Evolutionary conservation across 164 flowering plant species (phyloP).

Genomic region (Cinnamomum micranthum): DNA sequence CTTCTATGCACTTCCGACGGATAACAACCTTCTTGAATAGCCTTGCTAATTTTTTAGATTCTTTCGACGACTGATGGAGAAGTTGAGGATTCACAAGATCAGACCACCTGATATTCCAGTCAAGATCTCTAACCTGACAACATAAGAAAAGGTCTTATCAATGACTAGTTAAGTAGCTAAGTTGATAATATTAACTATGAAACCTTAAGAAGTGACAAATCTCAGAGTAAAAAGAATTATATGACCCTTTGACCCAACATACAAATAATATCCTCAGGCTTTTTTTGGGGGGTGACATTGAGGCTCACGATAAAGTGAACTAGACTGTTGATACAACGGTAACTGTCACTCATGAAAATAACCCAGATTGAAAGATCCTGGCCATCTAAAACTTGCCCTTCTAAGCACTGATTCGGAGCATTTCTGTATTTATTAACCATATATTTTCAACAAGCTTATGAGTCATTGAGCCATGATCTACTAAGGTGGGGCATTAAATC

Average conservation of each 20-base stretch:
- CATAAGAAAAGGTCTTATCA: slow-evolving; percentile 1
- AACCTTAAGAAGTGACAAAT: neutral
- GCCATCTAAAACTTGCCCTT: no score
- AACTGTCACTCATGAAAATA: no score
- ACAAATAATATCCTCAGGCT: neutral
- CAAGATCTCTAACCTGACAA: slow-evolving; percentile 80
- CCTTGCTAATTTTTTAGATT: slow-evolving; percentile 49
- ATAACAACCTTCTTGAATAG: slow-evolving; percentile 74
- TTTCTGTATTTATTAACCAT: no score
- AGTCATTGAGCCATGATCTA: neutral
- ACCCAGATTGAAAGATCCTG: no score
- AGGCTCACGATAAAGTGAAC: no score
- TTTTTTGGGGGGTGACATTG: no score
- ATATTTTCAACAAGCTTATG: no score
- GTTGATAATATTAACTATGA: no score
- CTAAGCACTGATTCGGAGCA: no score
- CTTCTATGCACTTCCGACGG: slow-evolving; percentile 64
- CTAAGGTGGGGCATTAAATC: neutral
- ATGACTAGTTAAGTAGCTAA: neutral
- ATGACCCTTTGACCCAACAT: neutral
- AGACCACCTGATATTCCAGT: slow-evolving; percentile 70
- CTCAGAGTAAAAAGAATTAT: neutral
- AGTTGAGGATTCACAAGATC: slow-evolving; percentile 59
- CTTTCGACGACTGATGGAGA: slow-evolving; percentile 47
- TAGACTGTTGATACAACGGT: no score